Evolutionary conservation across 2,329 filamentous ascomycete species (phyloP).

Genomic region (Xylariales sp.): DNA sequence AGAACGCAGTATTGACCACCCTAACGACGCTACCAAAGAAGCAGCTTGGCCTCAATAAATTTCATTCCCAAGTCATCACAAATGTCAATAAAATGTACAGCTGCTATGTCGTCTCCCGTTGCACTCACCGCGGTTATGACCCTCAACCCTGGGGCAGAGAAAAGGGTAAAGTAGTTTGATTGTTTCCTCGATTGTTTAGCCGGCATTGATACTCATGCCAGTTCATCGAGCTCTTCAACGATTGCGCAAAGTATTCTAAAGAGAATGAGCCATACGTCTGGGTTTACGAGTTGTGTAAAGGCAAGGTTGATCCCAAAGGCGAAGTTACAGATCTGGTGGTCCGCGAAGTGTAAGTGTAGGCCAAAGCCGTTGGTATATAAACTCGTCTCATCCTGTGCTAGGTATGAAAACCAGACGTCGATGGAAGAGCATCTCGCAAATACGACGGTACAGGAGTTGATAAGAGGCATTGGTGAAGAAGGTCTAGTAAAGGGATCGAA

Average conservation of each 20-base stretch:
- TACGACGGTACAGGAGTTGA: not conserved
- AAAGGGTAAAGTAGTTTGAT: not conserved
- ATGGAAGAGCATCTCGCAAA: slow-evolving; percentile 2
- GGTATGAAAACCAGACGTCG: slow-evolving; percentile 1
- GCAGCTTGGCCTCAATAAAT: no score
- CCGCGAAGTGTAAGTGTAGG: slow-evolving; percentile 3
- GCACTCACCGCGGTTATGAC: slow-evolving; percentile 1
- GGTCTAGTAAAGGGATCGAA: slow-evolving; percentile 3
- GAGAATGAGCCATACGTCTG: slow-evolving; percentile 5
- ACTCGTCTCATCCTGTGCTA: not conserved
- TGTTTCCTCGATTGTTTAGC: not conserved
- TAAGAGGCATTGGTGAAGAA: not conserved
- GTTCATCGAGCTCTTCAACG: slow-evolving; percentile 5
- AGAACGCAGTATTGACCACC: no score
- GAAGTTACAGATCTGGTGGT: slow-evolving; percentile 1
- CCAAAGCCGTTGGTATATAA: not conserved
- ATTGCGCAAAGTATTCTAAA: slow-evolving; percentile 3
- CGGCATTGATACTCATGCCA: not conserved
- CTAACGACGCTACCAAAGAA: no score
- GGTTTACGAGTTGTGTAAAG: slow-evolving; percentile 2
- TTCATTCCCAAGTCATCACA: no score
- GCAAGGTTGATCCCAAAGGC: slow-evolving; percentile 1
- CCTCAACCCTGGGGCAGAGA: slow-evolving; percentile 1
- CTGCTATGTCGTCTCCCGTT: slow-evolving; percentile 1
- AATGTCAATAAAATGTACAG: not conserved